A percentile compares a stretch with the other conserved stretches of the same genome.
Conservation (phyloP, 2,329 filamentous ascomycete genomes). For the Hypoxylon sp. region DNA sequence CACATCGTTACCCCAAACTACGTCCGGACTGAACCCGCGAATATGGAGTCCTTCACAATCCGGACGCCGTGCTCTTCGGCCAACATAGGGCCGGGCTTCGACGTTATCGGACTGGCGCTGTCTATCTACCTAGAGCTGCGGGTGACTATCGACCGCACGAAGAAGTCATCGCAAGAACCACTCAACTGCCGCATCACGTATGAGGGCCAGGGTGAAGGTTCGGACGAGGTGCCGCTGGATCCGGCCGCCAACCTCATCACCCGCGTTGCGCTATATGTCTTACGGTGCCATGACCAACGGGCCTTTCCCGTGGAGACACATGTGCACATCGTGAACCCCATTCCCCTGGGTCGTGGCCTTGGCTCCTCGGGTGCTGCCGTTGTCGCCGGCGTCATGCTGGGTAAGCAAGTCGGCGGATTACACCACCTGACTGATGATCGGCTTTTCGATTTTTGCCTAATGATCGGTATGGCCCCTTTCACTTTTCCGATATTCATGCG, state of each 20-base stretch:
- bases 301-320: slow-evolving; percentile 87
- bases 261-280: slow-evolving; percentile 91
- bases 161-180: slow-evolving; percentile 67
- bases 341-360: slow-evolving; percentile 90
- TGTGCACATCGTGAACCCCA: slow-evolving; percentile 95
- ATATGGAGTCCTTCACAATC: slow-evolving; percentile 75
- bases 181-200: slow-evolving; percentile 93
- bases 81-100: slow-evolving; percentile 97
- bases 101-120: slow-evolving; percentile 95
- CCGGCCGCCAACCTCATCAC: slow-evolving; percentile 94
- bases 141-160: slow-evolving; percentile 78
- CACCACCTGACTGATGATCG: slow-evolving; percentile 80
- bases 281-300: slow-evolving; percentile 90
- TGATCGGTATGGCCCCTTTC: slow-evolving; percentile 76
- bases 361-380: slow-evolving; percentile 97
- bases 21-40: slow-evolving; percentile 4
- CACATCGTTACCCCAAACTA: slow-evolving; percentile 4
- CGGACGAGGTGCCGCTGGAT: slow-evolving; percentile 81
- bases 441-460: slow-evolving; percentile 94
- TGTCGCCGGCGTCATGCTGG: slow-evolving; percentile 93
- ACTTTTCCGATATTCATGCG: background rate
- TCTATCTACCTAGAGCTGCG: slow-evolving; percentile 93
- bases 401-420: slow-evolving; percentile 87
- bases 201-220: slow-evolving; percentile 81
- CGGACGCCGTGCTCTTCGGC: slow-evolving; percentile 93